Evolutionary conservation across 805 yeast species (phyloP), one percentile per base, ranked within the genome.

Genomic region (Nakazawaea ernobii): DNA sequence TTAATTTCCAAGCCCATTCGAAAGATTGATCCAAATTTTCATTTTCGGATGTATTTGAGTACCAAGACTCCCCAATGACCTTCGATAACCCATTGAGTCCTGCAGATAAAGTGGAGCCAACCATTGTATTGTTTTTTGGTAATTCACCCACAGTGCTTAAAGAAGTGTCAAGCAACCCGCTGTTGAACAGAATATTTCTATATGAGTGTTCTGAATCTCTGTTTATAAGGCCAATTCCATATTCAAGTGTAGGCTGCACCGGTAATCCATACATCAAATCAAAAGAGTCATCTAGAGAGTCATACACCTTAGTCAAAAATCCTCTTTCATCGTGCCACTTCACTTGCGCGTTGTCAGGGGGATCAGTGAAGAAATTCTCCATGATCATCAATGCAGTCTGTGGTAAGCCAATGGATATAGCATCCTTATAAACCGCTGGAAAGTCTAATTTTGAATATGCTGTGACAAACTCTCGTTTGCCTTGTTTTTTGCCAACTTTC

Each of bases 1-100:
- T 77, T 36, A 91, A 62, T 57, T 85, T 85, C 89, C 96, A 84
- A 1, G 82, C 77, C 79, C 89, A 82, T 49, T 76, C 80, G 58
- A 74, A 85, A 6, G 45, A 29, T 40, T 15, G 33, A 20, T 32
- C 42, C 11, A 39, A 42, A 15, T 28, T 26, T 26, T 24, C 35
- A 36, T 32, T 29, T 17, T 40, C 36, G 8, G 20, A 15, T 32
- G n/a, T n/a, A 27, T 11, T 28, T 4, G 27, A 14, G 13, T 26
- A 28, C 9, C n/a, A n/a, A 6, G 35, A 13, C 32, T 49, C 50
- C 9, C 38, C 46, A 15, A 63, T 32, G 13, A 78, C 52, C 32
- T 68, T 70, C 0, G 91, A 74, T 1, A 83, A 54, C 0, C 90
- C 87, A 50, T 68, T 65, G 48, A 82, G 62, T 0, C 94, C 91